phyloP scores from a whole-genome alignment of 2,329 filamentous ascomycete species.

The Pseudogymnoascus sp. region DNA sequence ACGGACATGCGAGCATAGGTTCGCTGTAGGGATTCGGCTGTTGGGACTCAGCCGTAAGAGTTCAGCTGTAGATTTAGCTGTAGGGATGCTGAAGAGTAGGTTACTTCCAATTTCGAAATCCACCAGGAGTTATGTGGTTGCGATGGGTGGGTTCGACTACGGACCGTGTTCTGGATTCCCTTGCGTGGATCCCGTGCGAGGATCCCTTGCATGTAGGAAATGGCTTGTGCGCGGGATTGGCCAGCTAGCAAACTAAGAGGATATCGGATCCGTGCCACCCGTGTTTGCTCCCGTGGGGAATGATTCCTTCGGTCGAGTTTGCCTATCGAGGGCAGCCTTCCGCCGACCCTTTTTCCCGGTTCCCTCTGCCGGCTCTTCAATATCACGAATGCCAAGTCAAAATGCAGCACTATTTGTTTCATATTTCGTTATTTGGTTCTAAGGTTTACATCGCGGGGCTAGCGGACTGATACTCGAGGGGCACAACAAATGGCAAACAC shows the following conservation, averaged over 20 bases:
- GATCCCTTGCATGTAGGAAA: neutral
- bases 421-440: neutral
- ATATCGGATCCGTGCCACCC: neutral
- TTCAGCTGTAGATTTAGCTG: neutral
- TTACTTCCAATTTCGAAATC: neutral
- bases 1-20: neutral
- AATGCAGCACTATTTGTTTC: neutral
- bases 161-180: neutral
- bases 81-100: neutral
- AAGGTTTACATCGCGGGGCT: neutral
- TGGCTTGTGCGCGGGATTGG: neutral
- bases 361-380: neutral
- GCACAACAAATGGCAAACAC: neutral
- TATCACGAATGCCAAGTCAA: neutral
- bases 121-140: neutral
- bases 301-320: neutral
- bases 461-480: neutral
- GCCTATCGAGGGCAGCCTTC: neutral
- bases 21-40: neutral
- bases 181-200: neutral
- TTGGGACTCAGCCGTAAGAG: neutral
- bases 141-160: neutral
- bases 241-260: neutral
- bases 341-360: neutral
- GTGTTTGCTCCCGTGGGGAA: neutral